Evolutionary conservation across 1,284 basidiomycete species (phyloP).

Genomic region (Tilletia setariae): DNA sequence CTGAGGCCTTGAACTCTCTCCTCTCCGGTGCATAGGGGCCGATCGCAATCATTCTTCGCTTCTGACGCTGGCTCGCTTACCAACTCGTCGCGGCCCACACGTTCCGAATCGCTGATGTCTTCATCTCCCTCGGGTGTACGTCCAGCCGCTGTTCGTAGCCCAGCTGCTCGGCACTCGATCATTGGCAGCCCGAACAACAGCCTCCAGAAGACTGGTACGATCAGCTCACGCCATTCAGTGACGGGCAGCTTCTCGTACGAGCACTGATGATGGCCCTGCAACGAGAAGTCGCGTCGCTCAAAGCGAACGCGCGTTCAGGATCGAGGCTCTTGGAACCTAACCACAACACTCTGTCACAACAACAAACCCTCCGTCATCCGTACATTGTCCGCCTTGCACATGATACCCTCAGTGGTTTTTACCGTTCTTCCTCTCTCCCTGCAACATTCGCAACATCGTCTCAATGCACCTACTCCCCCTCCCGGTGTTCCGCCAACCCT

Average conservation of each 20-base stretch:
- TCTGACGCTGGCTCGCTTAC: not conserved
- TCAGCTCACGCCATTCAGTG: conserved; percentile 3
- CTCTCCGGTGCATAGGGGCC: not conserved
- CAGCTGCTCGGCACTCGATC: not conserved
- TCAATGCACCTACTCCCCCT: too few species aligned
- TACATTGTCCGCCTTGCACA: too few species aligned
- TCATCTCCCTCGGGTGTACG: not conserved
- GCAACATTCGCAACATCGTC: too few species aligned
- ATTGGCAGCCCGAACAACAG: not conserved
- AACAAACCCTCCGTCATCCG: too few species aligned
- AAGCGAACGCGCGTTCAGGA: too few species aligned
- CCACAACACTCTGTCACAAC: too few species aligned
- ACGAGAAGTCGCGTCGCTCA: too few species aligned
- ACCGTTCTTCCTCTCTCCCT: too few species aligned
- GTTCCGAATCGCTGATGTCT: not conserved
- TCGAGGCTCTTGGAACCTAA: too few species aligned
- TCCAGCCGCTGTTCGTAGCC: not conserved
- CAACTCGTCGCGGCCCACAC: not conserved
- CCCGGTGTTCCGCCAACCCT: too few species aligned
- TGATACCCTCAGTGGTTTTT: too few species aligned
- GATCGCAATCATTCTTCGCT: not conserved
- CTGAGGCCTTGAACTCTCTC: not conserved
- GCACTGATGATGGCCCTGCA: not conserved
- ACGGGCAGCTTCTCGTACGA: conserved; percentile 14
- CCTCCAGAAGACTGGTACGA: conserved; percentile 3